These are phyloP conservation scores for Wolfiporia cocos DNA, from an alignment of 1,284 basidiomycete species.

Conservation along the genomic window DNA sequence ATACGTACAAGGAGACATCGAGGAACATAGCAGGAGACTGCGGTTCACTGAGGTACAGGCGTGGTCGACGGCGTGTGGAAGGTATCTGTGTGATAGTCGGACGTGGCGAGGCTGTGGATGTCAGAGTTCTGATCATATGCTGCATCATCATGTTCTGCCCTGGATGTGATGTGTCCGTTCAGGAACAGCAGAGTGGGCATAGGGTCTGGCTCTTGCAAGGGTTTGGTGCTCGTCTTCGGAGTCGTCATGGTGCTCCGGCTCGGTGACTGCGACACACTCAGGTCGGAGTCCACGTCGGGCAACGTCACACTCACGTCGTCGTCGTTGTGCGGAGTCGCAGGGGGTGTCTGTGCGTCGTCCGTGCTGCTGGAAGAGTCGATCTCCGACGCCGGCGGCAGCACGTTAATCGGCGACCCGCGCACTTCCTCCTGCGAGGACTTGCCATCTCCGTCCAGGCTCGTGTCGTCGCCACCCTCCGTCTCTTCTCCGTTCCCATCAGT, in stretches of 20 bases:
- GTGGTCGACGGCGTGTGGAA: slow-evolving; percentile 22
- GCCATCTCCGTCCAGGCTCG: slow-evolving; percentile 1
- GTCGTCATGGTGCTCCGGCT: slow-evolving; percentile 15
- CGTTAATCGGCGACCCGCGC: too few species aligned
- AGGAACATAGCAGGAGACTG: background rate
- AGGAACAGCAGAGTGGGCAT: slow-evolving; percentile 6
- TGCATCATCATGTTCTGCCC: background rate
- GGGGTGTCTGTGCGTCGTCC: slow-evolving; percentile 7
- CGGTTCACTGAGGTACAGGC: slow-evolving; percentile 12
- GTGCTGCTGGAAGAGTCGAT: background rate
- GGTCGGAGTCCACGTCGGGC: background rate
- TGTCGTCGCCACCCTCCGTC: slow-evolving; percentile 11
- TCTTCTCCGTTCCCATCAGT: slow-evolving; percentile 10
- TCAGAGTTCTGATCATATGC: slow-evolving; percentile 3
- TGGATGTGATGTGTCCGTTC: background rate
- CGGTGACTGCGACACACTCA: background rate
- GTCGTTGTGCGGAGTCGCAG: slow-evolving; percentile 2
- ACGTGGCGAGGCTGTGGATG: slow-evolving; percentile 9
- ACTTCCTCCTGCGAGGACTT: background rate
- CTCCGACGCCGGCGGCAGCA: background rate
- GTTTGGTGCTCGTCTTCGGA: slow-evolving; percentile 12
- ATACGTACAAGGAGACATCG: background rate
- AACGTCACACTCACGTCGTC: background rate
- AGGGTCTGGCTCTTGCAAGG: slow-evolving; percentile 12
- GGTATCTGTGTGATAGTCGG: slow-evolving; percentile 15